These are phyloP conservation scores for Eimeria sp. DNA, from an alignment of 169 alveolate species.

Conservation along the genomic window DNA sequence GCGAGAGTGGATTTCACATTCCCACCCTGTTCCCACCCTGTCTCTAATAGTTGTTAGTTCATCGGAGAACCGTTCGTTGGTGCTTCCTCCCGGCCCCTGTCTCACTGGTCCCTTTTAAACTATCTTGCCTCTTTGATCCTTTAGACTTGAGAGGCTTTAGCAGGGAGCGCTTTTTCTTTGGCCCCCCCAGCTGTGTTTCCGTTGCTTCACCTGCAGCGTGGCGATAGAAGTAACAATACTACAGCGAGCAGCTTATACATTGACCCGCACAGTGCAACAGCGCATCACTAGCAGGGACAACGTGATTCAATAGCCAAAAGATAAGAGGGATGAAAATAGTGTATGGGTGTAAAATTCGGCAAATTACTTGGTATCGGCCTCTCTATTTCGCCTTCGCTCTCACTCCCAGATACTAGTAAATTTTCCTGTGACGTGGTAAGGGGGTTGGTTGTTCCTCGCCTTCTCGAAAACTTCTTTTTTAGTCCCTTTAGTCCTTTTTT, in stretches of 20 bases:
- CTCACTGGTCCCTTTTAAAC: slow-evolving; percentile 10
- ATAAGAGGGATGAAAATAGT: not conserved
- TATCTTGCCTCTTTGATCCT: not conserved
- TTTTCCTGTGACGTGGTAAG: not conserved
- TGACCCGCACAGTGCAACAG: not conserved
- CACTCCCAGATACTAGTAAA: not conserved
- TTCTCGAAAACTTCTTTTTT: not conserved
- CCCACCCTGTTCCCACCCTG: not conserved
- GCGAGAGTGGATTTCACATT: not conserved
- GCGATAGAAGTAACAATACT: not conserved
- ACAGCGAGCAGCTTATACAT: not conserved
- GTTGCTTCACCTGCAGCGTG: not conserved
- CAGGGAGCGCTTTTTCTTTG: slow-evolving; percentile 6
- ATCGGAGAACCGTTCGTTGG: not conserved
- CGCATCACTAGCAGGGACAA: no score
- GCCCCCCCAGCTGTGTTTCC: not conserved
- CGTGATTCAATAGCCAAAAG: not conserved
- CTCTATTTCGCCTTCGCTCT: not conserved
- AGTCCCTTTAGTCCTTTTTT: not conserved
- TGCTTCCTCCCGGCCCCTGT: not conserved
- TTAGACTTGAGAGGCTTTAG: not conserved
- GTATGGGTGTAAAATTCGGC: not conserved
- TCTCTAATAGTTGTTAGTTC: not conserved
- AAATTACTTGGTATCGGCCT: not conserved
- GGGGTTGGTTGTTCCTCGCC: not conserved